Percentiles rank a stretch among this genome's conserved stretches.
Conservation (phyloP, 2,329 filamentous ascomycete genomes). For the Alternaria hordeiaustralica region DNA sequence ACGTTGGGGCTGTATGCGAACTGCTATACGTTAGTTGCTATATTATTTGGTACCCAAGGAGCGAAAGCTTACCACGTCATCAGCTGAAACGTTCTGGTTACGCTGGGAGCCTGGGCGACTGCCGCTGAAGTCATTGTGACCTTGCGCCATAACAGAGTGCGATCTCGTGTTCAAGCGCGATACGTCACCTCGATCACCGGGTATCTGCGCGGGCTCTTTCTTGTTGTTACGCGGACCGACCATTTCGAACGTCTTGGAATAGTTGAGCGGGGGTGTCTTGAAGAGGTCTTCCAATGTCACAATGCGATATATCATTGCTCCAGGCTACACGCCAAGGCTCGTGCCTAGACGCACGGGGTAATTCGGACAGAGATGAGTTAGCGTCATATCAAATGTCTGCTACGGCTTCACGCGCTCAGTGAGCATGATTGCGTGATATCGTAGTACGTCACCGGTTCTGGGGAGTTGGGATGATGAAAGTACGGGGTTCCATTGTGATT, state of each 20-base stretch:
- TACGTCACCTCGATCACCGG: background rate
- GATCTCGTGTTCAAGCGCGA: background rate
- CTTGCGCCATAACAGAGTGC: background rate
- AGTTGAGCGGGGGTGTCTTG: background rate
- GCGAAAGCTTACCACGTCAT: background rate
- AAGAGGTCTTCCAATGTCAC: background rate
- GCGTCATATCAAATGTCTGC: background rate
- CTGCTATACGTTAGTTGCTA: background rate
- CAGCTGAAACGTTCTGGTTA: background rate
- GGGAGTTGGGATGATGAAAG: background rate
- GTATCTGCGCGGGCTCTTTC: background rate
- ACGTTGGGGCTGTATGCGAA: background rate
- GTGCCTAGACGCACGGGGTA: background rate
- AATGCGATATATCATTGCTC: constrained; percentile 6
- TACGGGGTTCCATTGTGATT: background rate
- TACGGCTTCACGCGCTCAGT: background rate
- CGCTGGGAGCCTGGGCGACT: background rate
- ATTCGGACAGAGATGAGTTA: background rate
- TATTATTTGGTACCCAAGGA: background rate
- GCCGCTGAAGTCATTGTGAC: background rate
- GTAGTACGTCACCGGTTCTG: background rate
- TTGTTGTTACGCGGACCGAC: background rate
- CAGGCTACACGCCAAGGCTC: constrained; percentile 33
- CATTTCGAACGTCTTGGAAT: background rate
- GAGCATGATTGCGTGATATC: background rate